These are phyloP conservation scores for Antrodiella citrinella DNA, from an alignment of 768 basidiomycete genomes.

Conservation along the genomic window DNA sequence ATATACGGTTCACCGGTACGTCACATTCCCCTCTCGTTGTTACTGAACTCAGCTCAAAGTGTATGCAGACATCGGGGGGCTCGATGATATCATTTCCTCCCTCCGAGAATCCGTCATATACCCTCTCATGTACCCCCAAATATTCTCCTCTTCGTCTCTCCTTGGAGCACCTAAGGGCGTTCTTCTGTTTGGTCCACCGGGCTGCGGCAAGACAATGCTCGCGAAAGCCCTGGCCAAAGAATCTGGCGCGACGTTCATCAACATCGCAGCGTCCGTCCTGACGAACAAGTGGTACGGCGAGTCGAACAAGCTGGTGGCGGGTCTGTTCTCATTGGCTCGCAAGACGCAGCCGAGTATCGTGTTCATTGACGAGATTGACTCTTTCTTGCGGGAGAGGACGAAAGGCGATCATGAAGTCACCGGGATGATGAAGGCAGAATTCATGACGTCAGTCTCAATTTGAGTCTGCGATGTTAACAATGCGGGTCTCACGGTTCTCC, in stretches of 20 bases:
- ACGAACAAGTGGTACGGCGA: constrained; percentile 85
- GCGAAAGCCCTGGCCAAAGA: constrained; percentile 97
- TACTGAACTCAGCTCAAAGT: not conserved
- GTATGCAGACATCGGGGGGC: constrained; percentile 75
- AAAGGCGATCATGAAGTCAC: constrained; percentile 94
- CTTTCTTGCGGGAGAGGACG: constrained; percentile 82
- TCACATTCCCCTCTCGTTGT: not conserved
- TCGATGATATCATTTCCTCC: constrained; percentile 83
- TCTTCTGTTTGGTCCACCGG: constrained; percentile 91
- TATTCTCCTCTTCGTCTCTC: constrained; percentile 79
- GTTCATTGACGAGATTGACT: constrained; percentile 98
- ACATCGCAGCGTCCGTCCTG: constrained; percentile 66
- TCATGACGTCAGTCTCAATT: constrained; percentile 67
- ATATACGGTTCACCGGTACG: constrained; percentile 62
- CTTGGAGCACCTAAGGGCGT: constrained; percentile 94
- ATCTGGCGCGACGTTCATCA: constrained; percentile 94
- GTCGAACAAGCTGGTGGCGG: constrained; percentile 92
- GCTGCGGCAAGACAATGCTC: constrained; percentile 99
- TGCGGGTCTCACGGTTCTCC: not conserved
- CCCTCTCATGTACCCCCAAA: constrained; percentile 82
- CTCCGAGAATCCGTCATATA: constrained; percentile 95
- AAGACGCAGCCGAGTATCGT: constrained; percentile 95
- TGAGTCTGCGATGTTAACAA: no score
- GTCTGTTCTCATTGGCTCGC: constrained; percentile 85
- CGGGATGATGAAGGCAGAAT: constrained; percentile 97